Base-by-base conservation (phyloP, 2,329 filamentous ascomycete genomes). In the Paracamarosporium sp. region DNA sequence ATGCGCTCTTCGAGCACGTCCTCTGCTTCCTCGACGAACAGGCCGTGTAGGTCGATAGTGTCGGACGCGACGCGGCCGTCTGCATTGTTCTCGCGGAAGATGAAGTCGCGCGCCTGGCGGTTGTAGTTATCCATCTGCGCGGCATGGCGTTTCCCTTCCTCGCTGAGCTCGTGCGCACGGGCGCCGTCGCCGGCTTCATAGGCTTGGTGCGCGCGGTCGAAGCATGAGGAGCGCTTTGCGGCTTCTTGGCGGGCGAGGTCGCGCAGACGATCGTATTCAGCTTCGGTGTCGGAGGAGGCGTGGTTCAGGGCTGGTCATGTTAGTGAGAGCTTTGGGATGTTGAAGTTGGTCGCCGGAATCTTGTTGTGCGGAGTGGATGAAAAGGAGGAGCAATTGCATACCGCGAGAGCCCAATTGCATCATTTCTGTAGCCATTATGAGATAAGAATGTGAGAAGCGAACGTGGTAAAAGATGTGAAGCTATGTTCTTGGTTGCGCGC, bases 71-170 rank as follows among this genome's bases (percentile, higher is more conserved):
- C 90, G 60, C 90, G 87, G 17, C 87, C 91, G 2, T 82, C 77
- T 20, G 91, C 88, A 75, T 98, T 98, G 82, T 97, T 97, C 80
- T 94, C 92, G 38, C 93, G 89, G 82, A 99, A 97, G 74, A 98
- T 98, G 78, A 86, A 96, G 57, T 97, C 91, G 58, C 91, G 92
- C 1, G 95, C 95, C 77, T 97, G 92, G 64, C 86, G 88, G 82
- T 97, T 97, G 81, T 93, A 96, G 59, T 89, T 83, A 65, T 96
- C 92, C 87, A 96, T 95, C 74, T 90, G 86, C 57, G 87, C 86
- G 40, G 89, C 93, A 76, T 98, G 93, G 43, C 81, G 78, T 79
- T 98, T 97, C 72, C 91, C 92, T 78, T 96, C 86, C 69, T 95
- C 88, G 36, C 90, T 93, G 51, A 97, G 85, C 54, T 91, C 81